Evolutionary conservation across 2,329 filamentous ascomycete genomes (phyloP), one percentile per base, ranked within the genome.

Genomic region (Orbilia ellipsospora): DNA sequence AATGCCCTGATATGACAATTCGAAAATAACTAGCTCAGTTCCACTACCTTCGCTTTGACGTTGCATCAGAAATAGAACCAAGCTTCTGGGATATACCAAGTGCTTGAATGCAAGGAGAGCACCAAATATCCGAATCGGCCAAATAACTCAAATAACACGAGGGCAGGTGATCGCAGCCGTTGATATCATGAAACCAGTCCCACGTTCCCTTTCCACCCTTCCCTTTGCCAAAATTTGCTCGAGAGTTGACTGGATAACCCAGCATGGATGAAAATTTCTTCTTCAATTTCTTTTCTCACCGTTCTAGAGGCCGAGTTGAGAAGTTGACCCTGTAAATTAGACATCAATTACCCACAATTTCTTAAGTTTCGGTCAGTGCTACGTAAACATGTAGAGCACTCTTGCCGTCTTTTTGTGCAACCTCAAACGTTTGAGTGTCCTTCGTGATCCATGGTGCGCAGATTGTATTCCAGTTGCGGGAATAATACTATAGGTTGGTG

Each of bases 1-100:
- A 36, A 10, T 36, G 31, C 31, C 31, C 31, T 2, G 31, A 36
- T 36, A 36, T 36, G 31, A 7, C 31, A 36, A 36, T 36, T 36
- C 31, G 10, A 36, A 36, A 36, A 36, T 6, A 10, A 36, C 31
- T 6, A 36, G 31, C 10, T 36, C 31, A 36, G 10, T 36, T 36
- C 5, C 31, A 6, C 31, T 36, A 36, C 31, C 31, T 36, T 23
- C 40, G 57, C 60, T 65, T 28, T 65, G 57, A 72, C 31, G 67
- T 72, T 72, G 67, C 67, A 72, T 72, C 31, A 54, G 31, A 59
- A 55, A 60, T 42, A 65, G 64, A 59, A 72, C 67, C 67, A 60
- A 23, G 18, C 60, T 42, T 31, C 51, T 54, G 67, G 67, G 60
- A 64, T 52, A 15, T 16, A 36, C 51, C n/a, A 63, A 50, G 60